Percentiles rank a stretch among this genome's conserved stretches.
Conservation (phyloP, 805 yeast species). For the Candida ponderosae region DNA sequence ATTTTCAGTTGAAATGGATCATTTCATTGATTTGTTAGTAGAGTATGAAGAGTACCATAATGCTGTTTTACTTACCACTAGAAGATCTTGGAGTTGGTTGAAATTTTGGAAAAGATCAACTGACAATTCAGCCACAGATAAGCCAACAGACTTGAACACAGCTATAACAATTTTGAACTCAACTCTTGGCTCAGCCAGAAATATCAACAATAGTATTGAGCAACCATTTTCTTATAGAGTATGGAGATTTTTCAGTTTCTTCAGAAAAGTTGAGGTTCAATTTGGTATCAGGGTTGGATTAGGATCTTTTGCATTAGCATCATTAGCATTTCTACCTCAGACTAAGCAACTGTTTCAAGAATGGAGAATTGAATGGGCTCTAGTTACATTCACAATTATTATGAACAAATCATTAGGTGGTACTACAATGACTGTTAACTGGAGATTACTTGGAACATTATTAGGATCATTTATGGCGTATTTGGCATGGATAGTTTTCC, state of each 20-base stretch:
- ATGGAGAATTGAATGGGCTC: conserved; percentile 82
- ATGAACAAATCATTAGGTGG: conserved; percentile 85
- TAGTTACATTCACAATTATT: conserved; percentile 74
- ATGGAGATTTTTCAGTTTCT: conserved; percentile 44
- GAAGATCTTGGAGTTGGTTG: conserved; percentile 43
- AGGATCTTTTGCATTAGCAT: conserved; percentile 60
- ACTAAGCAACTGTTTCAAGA: conserved; percentile 46
- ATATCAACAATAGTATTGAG: conserved; percentile 9
- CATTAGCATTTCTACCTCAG: conserved; percentile 56
- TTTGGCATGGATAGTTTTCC: conserved; percentile 47
- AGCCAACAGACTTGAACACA: conserved; percentile 6
- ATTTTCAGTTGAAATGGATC: conserved; percentile 49
- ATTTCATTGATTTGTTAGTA: conserved; percentile 36
- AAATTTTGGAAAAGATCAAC: conserved; percentile 35
- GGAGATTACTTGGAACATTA: conserved; percentile 69
- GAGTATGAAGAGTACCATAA: conserved; percentile 23
- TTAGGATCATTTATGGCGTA: conserved; percentile 62
- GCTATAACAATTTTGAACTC: conserved; percentile 9
- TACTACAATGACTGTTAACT: conserved; percentile 68
- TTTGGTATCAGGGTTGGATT: conserved; percentile 75
- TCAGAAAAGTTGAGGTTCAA: conserved; percentile 61
- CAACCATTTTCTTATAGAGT: conserved; percentile 23
- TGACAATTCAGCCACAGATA: neutral
- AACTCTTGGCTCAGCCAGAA: conserved; percentile 15
- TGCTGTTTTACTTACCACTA: conserved; percentile 2